Evolutionary conservation across 371 early-diverging fungal genomes (phyloP), one percentile per base, ranked within the genome.

Genomic region (Mortierella sp.): DNA sequence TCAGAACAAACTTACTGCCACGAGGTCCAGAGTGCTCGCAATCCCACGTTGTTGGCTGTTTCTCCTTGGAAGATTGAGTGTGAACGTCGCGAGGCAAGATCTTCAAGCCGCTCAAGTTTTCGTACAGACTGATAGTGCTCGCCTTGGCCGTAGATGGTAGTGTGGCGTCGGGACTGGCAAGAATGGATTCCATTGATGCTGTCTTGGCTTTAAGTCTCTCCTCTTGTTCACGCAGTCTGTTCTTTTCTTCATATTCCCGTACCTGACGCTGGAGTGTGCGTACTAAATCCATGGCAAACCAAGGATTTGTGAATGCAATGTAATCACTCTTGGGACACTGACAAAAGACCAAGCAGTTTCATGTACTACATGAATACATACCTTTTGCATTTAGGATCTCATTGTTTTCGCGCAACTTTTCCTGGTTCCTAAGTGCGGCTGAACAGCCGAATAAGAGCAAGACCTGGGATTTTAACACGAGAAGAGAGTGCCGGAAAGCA

Each of bases 201-300:
- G 45, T 58, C 41, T 65, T 71, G 31, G 64, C 67, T n/a, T 55
- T 61, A 30, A 41, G 43, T 26, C 57, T 61, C 5, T 68, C 64
- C 27, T 66, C 72, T 34, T 60, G 52, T 2, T 64, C 78, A 14
- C 56, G 49, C 27, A 60, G 61, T 30, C 56, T 64, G n/a, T 47
- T n/a, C 18, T 58, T 49, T 9, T 60, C 61, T 10, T 65, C 67
- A 16, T 43, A 56, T 1, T 78, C 78, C 6, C 72, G 60, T 4
- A 72, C 43, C 31, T 72, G 61, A n/a, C 66, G 68, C 14, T 78
- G 71, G 7, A 72, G 65, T 24, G 58, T 71, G 23, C 78, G 57
- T 2, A 71, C 71, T 78, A 48, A 18, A 4, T 4, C 8, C 13
- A 10, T 19, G 3, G 34, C 34, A 34, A n/a, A n/a, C n/a, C n/a